phyloP scores from a whole-genome alignment of 441 rosid species.

The Bruguiera hainesii region DNA sequence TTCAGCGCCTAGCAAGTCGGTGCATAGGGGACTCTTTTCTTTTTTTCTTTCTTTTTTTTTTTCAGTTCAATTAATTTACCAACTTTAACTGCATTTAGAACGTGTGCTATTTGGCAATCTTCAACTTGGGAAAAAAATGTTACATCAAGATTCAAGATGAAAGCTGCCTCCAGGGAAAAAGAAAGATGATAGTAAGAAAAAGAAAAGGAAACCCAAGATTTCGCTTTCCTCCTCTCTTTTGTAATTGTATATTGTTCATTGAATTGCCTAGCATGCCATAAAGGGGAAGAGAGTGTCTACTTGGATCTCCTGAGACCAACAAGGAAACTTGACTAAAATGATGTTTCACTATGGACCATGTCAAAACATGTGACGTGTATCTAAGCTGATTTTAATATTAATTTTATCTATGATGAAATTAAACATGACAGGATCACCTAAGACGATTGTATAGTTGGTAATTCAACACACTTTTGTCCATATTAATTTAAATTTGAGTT shows the following conservation, averaged over 20 bases:
- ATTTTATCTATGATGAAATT: slow-evolving; percentile 16
- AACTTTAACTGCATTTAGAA: not conserved
- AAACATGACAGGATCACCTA: slow-evolving; percentile 10
- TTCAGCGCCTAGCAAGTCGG: not conserved
- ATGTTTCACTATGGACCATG: not conserved
- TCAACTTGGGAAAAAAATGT: not conserved
- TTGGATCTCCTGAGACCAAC: not conserved
- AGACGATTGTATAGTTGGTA: not conserved
- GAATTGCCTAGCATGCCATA: not conserved
- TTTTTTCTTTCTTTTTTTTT: not conserved
- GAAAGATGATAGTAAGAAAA: too few relatives aligned
- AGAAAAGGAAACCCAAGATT: too few relatives aligned
- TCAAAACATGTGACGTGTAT: not conserved
- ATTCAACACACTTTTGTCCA: too few relatives aligned
- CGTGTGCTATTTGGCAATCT: not conserved
- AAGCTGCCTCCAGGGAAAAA: not conserved
- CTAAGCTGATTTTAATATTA: slow-evolving; percentile 21
- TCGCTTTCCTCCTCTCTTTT: not conserved
- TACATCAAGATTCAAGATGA: not conserved
- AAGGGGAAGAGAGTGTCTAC: not conserved
- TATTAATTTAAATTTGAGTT: too few relatives aligned
- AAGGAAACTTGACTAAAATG: not conserved
- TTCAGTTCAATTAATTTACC: not conserved
- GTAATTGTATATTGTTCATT: not conserved
- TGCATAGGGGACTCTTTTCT: not conserved